phyloP scores from a whole-genome alignment of 768 basidiomycete species.

The Galerina sulciceps region DNA sequence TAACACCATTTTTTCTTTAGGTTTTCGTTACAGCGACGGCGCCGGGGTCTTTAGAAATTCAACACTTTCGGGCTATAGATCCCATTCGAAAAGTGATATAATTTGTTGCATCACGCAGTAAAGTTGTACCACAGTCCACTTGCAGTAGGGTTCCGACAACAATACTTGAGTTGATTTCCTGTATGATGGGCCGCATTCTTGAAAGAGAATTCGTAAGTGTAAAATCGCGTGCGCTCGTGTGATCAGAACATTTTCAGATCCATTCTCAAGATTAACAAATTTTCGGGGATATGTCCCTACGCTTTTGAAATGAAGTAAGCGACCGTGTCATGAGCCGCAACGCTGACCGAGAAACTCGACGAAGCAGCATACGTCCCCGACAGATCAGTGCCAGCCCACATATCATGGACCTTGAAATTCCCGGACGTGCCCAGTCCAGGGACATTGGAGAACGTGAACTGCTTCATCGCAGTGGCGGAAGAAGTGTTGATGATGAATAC shows the following conservation, averaged over 20 bases:
- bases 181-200: no score
- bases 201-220: no score
- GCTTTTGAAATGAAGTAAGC: constrained; percentile 45
- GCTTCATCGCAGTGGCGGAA: constrained; percentile 42
- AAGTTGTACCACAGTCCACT: no score
- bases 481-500: constrained; percentile 60
- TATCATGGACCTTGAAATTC: constrained; percentile 50
- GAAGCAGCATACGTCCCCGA: constrained; percentile 40
- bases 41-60: no score
- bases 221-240: no score
- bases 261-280: not conserved
- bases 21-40: no score
- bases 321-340: constrained; percentile 56
- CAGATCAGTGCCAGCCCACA: constrained; percentile 54
- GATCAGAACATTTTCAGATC: not conserved
- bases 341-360: constrained; percentile 40
- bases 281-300: not conserved
- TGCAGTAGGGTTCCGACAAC: no score
- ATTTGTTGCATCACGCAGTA: no score
- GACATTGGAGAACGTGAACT: constrained; percentile 48
- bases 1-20: no score
- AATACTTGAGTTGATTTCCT: no score
- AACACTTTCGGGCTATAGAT: no score
- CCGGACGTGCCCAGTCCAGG: constrained; percentile 45
- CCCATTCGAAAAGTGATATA: no score